These are phyloP conservation scores for Andalucia godoyi DNA, from an alignment of 78 protist species.

Conservation along the genomic window DNA sequence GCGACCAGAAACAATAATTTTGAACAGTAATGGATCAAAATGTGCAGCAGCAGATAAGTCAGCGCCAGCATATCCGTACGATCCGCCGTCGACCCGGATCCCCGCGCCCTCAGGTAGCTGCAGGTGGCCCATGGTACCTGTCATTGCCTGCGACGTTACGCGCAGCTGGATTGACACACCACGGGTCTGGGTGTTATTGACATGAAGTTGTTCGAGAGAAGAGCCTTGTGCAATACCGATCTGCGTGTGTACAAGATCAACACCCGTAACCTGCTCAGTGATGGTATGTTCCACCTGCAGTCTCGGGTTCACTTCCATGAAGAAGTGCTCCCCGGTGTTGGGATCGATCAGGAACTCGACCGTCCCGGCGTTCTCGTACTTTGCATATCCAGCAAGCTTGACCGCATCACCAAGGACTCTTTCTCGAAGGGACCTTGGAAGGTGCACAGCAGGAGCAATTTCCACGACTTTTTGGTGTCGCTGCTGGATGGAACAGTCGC, in stretches of 20 bases:
- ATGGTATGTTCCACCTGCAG: constrained; percentile 75
- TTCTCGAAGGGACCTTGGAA: constrained; percentile 1
- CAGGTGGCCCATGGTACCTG: too few species aligned
- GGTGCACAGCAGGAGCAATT: constrained; percentile 21
- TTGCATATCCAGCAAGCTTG: background rate
- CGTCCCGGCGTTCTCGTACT: constrained; percentile 40
- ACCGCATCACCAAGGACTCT: background rate
- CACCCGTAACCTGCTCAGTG: constrained; percentile 54
- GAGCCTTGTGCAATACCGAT: constrained; percentile 26
- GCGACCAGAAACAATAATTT: constrained; percentile 12
- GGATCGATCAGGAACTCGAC: constrained; percentile 55
- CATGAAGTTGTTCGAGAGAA: background rate
- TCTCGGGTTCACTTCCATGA: constrained; percentile 59
- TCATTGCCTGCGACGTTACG: too few species aligned
- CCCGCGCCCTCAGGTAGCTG: constrained; percentile 29
- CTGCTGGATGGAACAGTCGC: constrained; percentile 67
- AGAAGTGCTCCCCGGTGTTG: constrained; percentile 20
- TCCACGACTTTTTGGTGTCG: constrained; percentile 72
- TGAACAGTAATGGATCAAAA: constrained; percentile 40
- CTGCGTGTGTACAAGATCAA: constrained; percentile 46
- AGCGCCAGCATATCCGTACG: too few species aligned
- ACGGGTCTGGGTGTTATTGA: background rate
- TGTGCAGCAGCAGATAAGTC: too few species aligned
- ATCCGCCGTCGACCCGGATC: constrained; percentile 21
- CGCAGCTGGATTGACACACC: constrained; percentile 31